phyloP scores from a whole-genome alignment of 2,329 filamentous ascomycete genomes.

The Biscogniauxia mediterranea region DNA sequence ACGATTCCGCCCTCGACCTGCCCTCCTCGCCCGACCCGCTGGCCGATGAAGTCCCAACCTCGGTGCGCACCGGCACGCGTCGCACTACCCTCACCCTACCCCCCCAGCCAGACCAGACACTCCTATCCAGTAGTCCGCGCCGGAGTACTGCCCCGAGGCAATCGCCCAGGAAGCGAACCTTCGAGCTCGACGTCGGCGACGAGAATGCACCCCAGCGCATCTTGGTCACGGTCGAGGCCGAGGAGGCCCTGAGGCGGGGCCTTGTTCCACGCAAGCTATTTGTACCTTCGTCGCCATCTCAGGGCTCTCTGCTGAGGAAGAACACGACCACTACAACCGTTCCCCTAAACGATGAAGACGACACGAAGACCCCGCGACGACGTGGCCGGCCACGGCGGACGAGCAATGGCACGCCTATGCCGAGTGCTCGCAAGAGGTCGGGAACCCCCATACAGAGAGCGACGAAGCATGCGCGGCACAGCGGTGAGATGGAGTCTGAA shows the following conservation, averaged over 20 bases:
- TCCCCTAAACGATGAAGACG: constrained; percentile 39
- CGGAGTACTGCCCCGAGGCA: constrained; percentile 34
- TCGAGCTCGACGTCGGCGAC: constrained; percentile 55
- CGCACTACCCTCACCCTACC: constrained; percentile 20
- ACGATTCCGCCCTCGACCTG: constrained; percentile 28
- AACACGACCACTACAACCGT: constrained; percentile 48
- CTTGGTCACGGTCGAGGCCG: constrained; percentile 54
- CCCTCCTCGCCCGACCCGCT: constrained; percentile 37
- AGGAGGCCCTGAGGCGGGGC: constrained; percentile 26
- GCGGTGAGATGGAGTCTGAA: constrained; percentile 30
- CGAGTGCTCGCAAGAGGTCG: constrained; percentile 45
- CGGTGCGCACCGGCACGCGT: constrained; percentile 24
- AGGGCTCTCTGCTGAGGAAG: constrained; percentile 38
- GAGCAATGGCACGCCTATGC: constrained; percentile 52
- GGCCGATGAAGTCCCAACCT: constrained; percentile 28
- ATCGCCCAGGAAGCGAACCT: constrained; percentile 56
- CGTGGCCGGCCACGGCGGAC: constrained; percentile 46
- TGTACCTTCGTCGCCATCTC: constrained; percentile 39
- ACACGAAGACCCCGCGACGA: constrained; percentile 39
- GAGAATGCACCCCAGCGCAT: constrained; percentile 50
- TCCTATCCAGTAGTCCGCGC: constrained; percentile 43
- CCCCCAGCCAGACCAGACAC: constrained; percentile 31
- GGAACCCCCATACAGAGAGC: constrained; percentile 43
- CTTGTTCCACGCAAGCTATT: constrained; percentile 37
- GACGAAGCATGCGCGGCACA: constrained; percentile 34